phyloP scores from a whole-genome alignment of 2,329 filamentous ascomycete genomes.

The Penicillium sp. region DNA sequence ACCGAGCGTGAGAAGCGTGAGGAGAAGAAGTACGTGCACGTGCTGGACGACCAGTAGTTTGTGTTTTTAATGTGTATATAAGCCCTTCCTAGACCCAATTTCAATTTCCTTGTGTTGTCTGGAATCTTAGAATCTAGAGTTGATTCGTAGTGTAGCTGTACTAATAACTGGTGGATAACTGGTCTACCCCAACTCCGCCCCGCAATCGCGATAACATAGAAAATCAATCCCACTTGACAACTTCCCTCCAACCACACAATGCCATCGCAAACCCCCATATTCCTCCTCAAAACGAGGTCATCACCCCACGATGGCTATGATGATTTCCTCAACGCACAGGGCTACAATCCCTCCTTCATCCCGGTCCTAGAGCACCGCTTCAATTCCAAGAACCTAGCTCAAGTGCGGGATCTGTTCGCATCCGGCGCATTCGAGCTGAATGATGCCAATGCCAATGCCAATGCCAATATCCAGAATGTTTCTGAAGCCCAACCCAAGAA shows the following conservation, averaged over 20 bases:
- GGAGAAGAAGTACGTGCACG: slow-evolving; percentile 96
- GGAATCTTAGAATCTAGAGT: slow-evolving; percentile 3
- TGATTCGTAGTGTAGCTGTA: neutral
- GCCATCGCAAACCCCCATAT: slow-evolving; percentile 32
- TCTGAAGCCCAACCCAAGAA: slow-evolving; percentile 2
- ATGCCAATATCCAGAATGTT: neutral
- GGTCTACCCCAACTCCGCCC: slow-evolving; percentile 2
- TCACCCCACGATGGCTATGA: slow-evolving; percentile 46
- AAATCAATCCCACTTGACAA: neutral
- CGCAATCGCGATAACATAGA: slow-evolving; percentile 12
- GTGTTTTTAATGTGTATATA: slow-evolving; percentile 43
- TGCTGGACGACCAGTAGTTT: slow-evolving; percentile 77
- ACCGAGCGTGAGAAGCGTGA: slow-evolving; percentile 93
- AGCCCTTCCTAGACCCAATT: slow-evolving; percentile 36
- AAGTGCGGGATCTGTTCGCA: slow-evolving; percentile 37
- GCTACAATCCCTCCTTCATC: slow-evolving; percentile 42
- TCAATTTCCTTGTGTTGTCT: slow-evolving; percentile 34
- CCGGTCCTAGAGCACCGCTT: slow-evolving; percentile 49
- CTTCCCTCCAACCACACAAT: slow-evolving; percentile 1
- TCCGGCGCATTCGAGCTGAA: slow-evolving; percentile 28
- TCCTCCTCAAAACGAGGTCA: slow-evolving; percentile 51
- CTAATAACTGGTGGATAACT: neutral
- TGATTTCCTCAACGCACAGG: slow-evolving; percentile 41
- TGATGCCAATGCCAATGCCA: neutral
- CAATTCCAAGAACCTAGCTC: slow-evolving; percentile 35